Percentiles rank a stretch among this genome's conserved stretches.
Evolutionary conservation across 495 filamentous ascomycete species (phyloP).

Genomic region (Trichoderma reesei): DNA sequence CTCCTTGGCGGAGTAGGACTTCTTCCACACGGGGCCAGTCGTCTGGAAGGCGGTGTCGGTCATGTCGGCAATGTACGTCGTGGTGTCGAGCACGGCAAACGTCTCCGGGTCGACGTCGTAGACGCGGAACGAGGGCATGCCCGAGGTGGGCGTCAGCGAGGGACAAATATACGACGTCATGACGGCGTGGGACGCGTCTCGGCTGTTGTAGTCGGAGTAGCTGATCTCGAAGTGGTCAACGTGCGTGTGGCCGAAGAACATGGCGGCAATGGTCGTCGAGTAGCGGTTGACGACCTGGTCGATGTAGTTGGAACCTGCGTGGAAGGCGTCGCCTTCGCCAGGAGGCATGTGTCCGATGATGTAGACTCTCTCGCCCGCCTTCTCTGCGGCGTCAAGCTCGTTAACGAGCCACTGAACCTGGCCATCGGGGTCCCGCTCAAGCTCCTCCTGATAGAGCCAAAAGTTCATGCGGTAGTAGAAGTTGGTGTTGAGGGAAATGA

Average conservation of each 20-base stretch:
- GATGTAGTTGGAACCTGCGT: constrained; percentile 43
- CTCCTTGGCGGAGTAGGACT: constrained; percentile 45
- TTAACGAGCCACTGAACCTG: constrained; percentile 42
- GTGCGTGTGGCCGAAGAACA: constrained; percentile 53
- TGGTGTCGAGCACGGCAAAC: constrained; percentile 42
- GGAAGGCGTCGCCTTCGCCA: constrained; percentile 37
- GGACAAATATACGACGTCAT: constrained; percentile 42
- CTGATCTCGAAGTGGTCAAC: constrained; percentile 45
- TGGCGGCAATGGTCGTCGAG: constrained; percentile 39
- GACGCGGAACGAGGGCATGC: constrained; percentile 46
- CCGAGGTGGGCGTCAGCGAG: constrained; percentile 43
- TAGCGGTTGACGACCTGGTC: constrained; percentile 47
- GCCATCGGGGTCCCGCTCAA: constrained; percentile 38
- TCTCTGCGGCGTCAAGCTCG: constrained; percentile 43
- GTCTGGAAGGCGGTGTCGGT: constrained; percentile 31
- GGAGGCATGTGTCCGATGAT: constrained; percentile 45
- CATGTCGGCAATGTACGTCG: constrained; percentile 45
- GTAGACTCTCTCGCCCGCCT: constrained; percentile 41
- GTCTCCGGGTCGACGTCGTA: constrained; percentile 47
- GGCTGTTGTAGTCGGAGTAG: constrained; percentile 36
- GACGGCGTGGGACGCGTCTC: constrained; percentile 27
- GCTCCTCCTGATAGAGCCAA: constrained; percentile 39
- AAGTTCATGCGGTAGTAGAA: constrained; percentile 49
- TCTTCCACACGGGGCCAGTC: constrained; percentile 35
- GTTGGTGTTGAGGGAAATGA: constrained; percentile 50